Base-by-base conservation (phyloP, 2,329 filamentous ascomycete species). In the Lithohypha guttulata region DNA sequence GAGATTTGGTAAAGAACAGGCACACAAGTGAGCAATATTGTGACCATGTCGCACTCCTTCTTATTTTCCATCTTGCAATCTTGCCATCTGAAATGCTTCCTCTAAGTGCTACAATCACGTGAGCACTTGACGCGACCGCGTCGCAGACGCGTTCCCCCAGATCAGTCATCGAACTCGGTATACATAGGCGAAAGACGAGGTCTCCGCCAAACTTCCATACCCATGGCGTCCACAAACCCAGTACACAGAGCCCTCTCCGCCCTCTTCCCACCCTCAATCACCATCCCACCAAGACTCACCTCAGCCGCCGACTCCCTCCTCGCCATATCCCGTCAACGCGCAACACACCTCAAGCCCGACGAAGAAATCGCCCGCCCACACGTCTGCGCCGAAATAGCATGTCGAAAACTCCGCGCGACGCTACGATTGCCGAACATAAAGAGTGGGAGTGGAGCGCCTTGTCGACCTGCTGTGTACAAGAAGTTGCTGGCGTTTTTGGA, bases 321-420 rank as follows among this genome's bases (percentile, higher is more conserved):
- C 30, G 79, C 83, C 2, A 85, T 91, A 59, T 93, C 85, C 9
- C 77, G 84, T 22, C 76, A 78, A 54, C 79, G 77, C 52, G 84
- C 84, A 34, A 79, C 76, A 53, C 81, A 74, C 11, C 68, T 95
- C 38, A 93, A 86, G 56, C 71, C 78, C 2, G 84, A 93, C 41
- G 86, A 94, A 58, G 87, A 95, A 58, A 77, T 91, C 48, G 84
- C 81, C n/a, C 73, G 87, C 14, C 71, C 75, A 3, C 91, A 91
- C 58, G 82, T 81, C 3, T 94, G 86, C 57, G 82, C 84, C 10
- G 80, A 94, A 60, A 73, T 98, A 44, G 91, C 91, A 14, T 96
- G 87, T 56, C 84, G 89, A 51, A 75, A 85, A 38, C 68, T 94
- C 26, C 87, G 86, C 55, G 81, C 78, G 40, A 59, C 69, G 1